Base-by-base conservation (phyloP, 78 protist species). In the Chrysochromulina tobinii region DNA sequence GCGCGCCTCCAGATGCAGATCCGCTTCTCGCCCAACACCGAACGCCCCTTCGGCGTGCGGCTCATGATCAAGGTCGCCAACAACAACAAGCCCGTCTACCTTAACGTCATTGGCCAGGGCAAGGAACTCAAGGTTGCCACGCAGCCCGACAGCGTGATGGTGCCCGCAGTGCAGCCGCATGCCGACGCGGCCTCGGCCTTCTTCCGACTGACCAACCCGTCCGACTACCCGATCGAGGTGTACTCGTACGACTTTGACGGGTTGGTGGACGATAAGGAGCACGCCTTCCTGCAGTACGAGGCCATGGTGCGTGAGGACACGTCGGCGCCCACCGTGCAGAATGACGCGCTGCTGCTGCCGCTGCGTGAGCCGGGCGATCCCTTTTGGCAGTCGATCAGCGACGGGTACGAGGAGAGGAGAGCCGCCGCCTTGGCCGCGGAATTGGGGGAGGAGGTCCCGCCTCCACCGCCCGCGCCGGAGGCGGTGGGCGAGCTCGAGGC, bases 121-220 rank as follows among this genome's bases (percentile, higher is more conserved):
- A 8, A 20, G 14, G 61, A 48, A 58, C 61, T 75, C 50, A 0
- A 9, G 12, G 20, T 92, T n/a, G n/a, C 23, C 69, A 58, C 77
- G 87, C 53, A 48, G 53, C 94, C 94, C 14, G 1, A 59, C 14
- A 15, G 0, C 66, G 27, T 93, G 61, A 79, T 18, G 25, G 50
- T 94, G 51, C 90, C 48, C n/a, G 59, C 96, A 38, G 79, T 92
- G 73, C 57, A 87, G 89, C 96, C 96, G n/a, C 27, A 68, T 75
- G 75, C 61, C 81, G 2, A 23, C 25, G 23, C 50, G 51, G 55
- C 57, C 50, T 6, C 6, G n/a, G 55, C 77, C 21, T 6, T 0
- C 12, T 50, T 95, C 17, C 6, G 9, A 5, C 48, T 94, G 50
- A 3, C 51, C 77, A 95, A 95, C 94, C 61, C 64, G 17, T 12